Evolutionary conservation across 805 yeast species (phyloP), one percentile per base, ranked within the genome.

Genomic region (Yarrowia hollandica): DNA sequence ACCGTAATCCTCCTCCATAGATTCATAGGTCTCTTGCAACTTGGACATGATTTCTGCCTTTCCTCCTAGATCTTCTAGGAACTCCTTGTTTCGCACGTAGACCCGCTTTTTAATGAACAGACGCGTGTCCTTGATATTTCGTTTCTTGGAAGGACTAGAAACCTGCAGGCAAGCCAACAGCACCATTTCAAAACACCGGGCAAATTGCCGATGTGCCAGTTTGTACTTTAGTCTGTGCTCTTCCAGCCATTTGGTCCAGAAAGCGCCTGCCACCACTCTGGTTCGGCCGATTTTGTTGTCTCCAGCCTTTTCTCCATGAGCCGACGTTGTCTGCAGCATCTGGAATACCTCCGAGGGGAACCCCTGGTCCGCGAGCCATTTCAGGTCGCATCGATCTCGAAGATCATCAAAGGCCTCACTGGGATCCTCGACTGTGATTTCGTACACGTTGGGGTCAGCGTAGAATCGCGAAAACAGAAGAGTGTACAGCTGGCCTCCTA

Each of bases 361-460:
- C 1, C 58, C 58, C 33, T 31, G 44, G 60, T 70, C 66, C 33
- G 71, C 69, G 28, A 85, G 69, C 64, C 84, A 73, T 60, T 74
- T 71, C 64, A 90, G 75, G 67, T 94, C 98, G 63, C 84, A 79
- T 28, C 92, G 75, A 69, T 94, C 97, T 61, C 99, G 79, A 64
- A 94, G 75, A 67, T 88, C 95, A 68, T 94, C 99, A 72, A 94
- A 92, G 31, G 83, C 82, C 68, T 90, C 97, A 67, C 86, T 88
- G 2, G 98, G 98, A 69, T 94, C 99, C 69, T 94, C 98, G 4
- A 94, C 90, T 0, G 92, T 89, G 35, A 94, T 79, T 65, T 91
- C 96, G 30, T 74, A 72, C 21, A 90, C 82, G 1, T 67, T 61
- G 0, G 69, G 66, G 63, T 88, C 86, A 0, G 67, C 63, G 3